Evolutionary conservation across 495 filamentous ascomycete genomes (phyloP).

Genomic region (Venustampulla echinocandica): DNA sequence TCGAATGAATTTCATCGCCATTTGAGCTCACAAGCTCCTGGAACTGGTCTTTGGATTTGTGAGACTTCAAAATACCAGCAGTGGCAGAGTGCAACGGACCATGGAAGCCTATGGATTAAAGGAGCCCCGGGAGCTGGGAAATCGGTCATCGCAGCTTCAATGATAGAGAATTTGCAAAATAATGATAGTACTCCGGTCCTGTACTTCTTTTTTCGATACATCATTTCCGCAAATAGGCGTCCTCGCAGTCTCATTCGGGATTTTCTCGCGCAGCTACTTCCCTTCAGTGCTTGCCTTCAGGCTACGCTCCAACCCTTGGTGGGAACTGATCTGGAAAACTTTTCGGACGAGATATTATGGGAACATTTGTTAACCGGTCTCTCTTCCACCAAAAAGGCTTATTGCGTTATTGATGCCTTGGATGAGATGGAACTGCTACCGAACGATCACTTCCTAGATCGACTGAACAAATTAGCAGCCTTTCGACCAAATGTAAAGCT

Average conservation of each 20-base stretch:
- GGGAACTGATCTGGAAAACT: constrained; percentile 1
- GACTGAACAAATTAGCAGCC: constrained; percentile 4
- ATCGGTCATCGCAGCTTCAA: constrained; percentile 36
- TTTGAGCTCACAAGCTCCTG: constrained; percentile 28
- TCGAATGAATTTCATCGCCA: constrained; percentile 28
- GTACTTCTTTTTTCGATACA: constrained; percentile 48
- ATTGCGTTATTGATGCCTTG: constrained; percentile 37
- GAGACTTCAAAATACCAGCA: constrained; percentile 26
- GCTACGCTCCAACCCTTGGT: constrained; percentile 21
- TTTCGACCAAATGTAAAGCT: constrained; percentile 10
- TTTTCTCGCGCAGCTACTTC: constrained; percentile 36
- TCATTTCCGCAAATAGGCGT: constrained; percentile 39
- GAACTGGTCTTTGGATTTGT: constrained; percentile 37
- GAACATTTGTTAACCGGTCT: constrained; percentile 25
- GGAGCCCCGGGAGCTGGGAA: constrained; percentile 44
- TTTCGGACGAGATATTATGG: constrained; percentile 16
- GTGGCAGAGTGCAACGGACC: constrained; percentile 28
- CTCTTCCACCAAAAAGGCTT: constrained; percentile 29
- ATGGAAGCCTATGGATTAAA: constrained; percentile 37
- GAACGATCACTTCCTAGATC: constrained; percentile 4
- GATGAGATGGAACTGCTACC: constrained; percentile 31
- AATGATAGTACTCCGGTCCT: constrained; percentile 28
- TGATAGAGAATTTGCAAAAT: constrained; percentile 31
- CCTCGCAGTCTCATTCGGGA: constrained; percentile 35
- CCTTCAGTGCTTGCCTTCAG: constrained; percentile 35